Evolutionary conservation across 164 flowering plant species (phyloP).

Genomic region (Platanus orientalis): DNA sequence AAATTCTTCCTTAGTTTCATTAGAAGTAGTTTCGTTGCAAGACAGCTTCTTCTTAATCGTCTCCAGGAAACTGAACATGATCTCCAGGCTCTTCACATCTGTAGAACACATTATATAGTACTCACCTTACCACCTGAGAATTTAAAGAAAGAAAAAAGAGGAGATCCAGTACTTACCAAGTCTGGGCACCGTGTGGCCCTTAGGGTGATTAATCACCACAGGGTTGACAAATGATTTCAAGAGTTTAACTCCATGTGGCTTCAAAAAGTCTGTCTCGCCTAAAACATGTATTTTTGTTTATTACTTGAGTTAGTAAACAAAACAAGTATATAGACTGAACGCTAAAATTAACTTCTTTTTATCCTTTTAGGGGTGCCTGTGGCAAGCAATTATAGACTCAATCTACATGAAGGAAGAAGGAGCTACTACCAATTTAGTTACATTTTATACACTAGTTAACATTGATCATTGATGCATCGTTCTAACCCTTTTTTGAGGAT

Average conservation of each 20-base stretch:
- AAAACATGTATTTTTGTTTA: not conserved
- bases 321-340: too few species aligned
- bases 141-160: not conserved
- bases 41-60: conserved; percentile 12
- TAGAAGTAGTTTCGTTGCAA: not conserved
- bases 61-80: conserved; percentile 28
- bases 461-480: too few species aligned
- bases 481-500: too few species aligned
- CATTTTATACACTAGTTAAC: too few species aligned
- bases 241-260: conserved; percentile 32
- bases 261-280: conserved; percentile 64
- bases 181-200: conserved; percentile 70
- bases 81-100: conserved; percentile 36
- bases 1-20: too few species aligned
- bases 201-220: conserved; percentile 49
- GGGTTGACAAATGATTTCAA: conserved; percentile 57
- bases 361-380: too few species aligned
- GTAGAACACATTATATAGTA: not conserved
- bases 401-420: too few species aligned
- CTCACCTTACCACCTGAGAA: not conserved
- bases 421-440: too few species aligned
- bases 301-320: too few species aligned
- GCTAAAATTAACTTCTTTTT: too few species aligned
- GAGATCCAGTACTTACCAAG: conserved; percentile 34
- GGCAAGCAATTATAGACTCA: too few species aligned